Base-by-base conservation (phyloP, 495 filamentous ascomycete genomes). In the Trichoderma orchidacearum region DNA sequence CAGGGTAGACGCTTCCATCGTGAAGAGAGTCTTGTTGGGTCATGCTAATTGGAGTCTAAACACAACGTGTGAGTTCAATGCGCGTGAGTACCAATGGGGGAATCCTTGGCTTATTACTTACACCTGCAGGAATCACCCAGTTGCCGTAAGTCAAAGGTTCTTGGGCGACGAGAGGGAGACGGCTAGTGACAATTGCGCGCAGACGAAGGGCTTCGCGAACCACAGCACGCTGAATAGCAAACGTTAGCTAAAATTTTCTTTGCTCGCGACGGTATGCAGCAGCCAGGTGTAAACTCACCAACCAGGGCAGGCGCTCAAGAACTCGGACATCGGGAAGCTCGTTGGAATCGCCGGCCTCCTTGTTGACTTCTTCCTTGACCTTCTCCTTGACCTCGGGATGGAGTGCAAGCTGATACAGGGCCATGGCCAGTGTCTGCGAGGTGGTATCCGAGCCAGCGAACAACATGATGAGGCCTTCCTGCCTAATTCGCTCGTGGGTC, bases 21-120 rank as follows among this genome's bases (percentile, higher is more conserved):
- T 45, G 51, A 30, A 48, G 56, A 29, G 57, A 57, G 30, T 54
- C 48, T 13, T 48, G 58, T 13, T 32, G 55, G 17, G 50, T 57
- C 58, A 55, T 60, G 32, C 50, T 54, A 18, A 60, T 48, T 6
- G 58, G 48, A 13, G 58, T 60, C 58, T 57, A n/a, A n/a, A n/a
- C n/a, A n/a, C n/a, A n/a, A n/a, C n/a, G n/a, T n/a, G n/a, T n/a
- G n/a, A n/a, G n/a, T n/a, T n/a, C n/a, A n/a, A n/a, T n/a, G n/a
- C n/a, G n/a, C n/a, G n/a, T n/a, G n/a, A n/a, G n/a, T n/a, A n/a
- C n/a, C n/a, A n/a, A n/a, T n/a, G n/a, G n/a, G n/a, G n/a, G n/a
- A n/a, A n/a, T n/a, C n/a, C n/a, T n/a, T n/a, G n/a, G n/a, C n/a
- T n/a, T n/a, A n/a, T n/a, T 1, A 15, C 58, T 57, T 54, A 60